Base-by-base conservation (phyloP, 2,329 filamentous ascomycete genomes). In the Penicillium vulpinum region DNA sequence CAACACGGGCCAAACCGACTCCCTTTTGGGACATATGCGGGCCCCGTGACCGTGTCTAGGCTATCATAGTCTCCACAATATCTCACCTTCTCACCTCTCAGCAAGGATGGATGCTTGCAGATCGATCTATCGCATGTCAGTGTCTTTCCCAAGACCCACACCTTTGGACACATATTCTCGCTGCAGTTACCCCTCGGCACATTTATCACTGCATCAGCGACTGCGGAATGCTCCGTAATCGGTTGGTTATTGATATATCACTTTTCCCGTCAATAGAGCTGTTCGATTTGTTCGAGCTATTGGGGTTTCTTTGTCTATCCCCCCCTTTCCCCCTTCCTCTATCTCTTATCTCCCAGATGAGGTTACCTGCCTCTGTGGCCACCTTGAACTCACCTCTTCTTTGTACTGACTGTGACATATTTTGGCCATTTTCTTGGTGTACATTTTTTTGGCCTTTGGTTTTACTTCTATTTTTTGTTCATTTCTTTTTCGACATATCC, bases 371-470 rank as follows among this genome's bases (percentile, higher is more conserved):
- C 28, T 44, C n/a, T 22, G 10, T 35, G 53, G 21, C n/a, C n/a
- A 22, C 16, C 22, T 28, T 7, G 22, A 36, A 26, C 39, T 26
- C 50, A 56, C 48, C 21, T 56, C 40, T 50, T 51, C 46, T 46
- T 40, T 55, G 46, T 51, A 55, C 46, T 44, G 52, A 54, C 38
- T 48, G 40, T 59, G 50, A 47, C 57, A 62, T 54, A 56, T 60
- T 54, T 24, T 57, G 51, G 51, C 49, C 46, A 51, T 55, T 39
- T 38, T 41, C 41, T 51, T 44, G 50, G 54, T 59, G 60, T 64
- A 62, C 44, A 62, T 62, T 57, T 48, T 56, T 48, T 36, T 51
- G 26, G 11, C 35, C 33, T 51, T 48, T 15, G 36, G 16, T 33
- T 51, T 24, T 29, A 26, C 16, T 47, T 46, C 31, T 21, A 35